These are phyloP conservation scores for Xylaria sp. DNA, from an alignment of 2,329 filamentous ascomycete genomes.

Conservation along the genomic window DNA sequence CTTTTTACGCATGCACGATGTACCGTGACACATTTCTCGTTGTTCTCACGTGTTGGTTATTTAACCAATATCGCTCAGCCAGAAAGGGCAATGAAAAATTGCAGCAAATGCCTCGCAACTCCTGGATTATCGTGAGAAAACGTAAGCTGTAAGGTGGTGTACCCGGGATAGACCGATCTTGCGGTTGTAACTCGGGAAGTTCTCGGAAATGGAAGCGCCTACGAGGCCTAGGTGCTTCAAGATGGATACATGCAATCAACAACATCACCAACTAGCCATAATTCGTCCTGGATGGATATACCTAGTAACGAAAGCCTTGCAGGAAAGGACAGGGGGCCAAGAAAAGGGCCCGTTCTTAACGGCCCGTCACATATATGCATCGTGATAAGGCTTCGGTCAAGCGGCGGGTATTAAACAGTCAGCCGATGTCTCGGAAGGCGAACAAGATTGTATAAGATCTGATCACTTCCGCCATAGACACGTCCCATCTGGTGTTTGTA, in stretches of 20 bases:
- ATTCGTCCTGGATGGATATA: constrained; percentile 1
- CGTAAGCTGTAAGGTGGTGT: neutral
- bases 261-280: neutral
- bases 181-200: constrained; percentile 3
- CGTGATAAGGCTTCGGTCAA: constrained; percentile 24
- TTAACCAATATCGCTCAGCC: neutral
- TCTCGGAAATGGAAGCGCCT: constrained; percentile 11
- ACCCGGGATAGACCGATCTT: constrained; percentile 2
- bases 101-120: constrained; percentile 1
- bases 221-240: neutral
- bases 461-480: neutral
- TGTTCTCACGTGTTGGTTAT: neutral
- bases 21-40: neutral
- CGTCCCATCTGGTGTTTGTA: neutral
- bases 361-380: neutral
- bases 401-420: neutral
- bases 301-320: neutral
- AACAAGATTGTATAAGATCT: constrained; percentile 24
- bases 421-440: constrained; percentile 3
- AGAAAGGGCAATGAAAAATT: neutral
- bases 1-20: constrained; percentile 7
- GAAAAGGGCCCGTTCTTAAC: constrained; percentile 2
- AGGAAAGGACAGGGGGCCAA: neutral
- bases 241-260: neutral
- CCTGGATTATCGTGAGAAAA: neutral